Evolutionary conservation across 2,329 filamentous ascomycete species (phyloP), one percentile per base, ranked within the genome.

Genomic region (Zasmidium angulare): DNA sequence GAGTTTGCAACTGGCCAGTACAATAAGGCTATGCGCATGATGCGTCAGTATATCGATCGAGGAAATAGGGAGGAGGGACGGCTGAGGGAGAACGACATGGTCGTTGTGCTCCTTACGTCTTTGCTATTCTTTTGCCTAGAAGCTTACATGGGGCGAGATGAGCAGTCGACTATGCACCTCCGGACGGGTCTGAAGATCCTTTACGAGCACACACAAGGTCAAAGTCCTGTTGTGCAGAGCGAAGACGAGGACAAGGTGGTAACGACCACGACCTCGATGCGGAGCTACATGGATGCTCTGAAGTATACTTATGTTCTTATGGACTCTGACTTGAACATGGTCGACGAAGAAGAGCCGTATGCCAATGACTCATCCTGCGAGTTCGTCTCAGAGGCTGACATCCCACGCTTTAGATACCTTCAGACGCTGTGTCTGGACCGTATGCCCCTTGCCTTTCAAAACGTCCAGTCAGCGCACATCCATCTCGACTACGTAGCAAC

Each of bases 51-150:
- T 36, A 59, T 59, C 47, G 31, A 59, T 14, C 20, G 24, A 4
- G 29, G 47, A 24, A 22, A 29, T 9, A 49, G 47, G 26, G 22
- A 29, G 14, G 20, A 36, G 24, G 20, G 19, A 7, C 23, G 21
- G 10, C 53, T 55, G 3, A 17, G 23, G 2, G 40, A 47, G 14
- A 31, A 49, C 12, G 46, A 55, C 46, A 43, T 47, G 10, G 61
- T 58, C 21, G 50, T 56, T 11, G 56, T 60, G 3, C 46, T 63
- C 12, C 23, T 53, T n/a, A 47, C 55, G 21, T 61, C 52, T 26
- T 36, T 63, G 46, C 49, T 63, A 4, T 52, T 63, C 19, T 63
- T 63, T 49, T 60, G 53, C 36, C 60, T 63, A 21, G 61, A 63
- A 19, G 48, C 57, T 6, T 47, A 58, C 11, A 29, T 49, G 21